Conservation (phyloP, 176 grass and related monocot species). For the Sorghum bicolor region Sorghum_bicolor_NCBIv3 NC_012873.2:1321001-1321500, state of each 20-base stretch:
- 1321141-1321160: slow-evolving; percentile 52
- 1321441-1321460: slow-evolving; percentile 19
- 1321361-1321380: background rate
- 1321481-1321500: slow-evolving; percentile 39
- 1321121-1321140: slow-evolving; percentile 48
- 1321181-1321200: slow-evolving; percentile 59
- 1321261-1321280: slow-evolving; percentile 57
- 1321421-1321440: background rate
- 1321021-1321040: slow-evolving; percentile 53
- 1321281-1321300: slow-evolving; percentile 55
- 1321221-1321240: slow-evolving; percentile 21
- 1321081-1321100: slow-evolving; percentile 50
- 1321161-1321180: slow-evolving; percentile 63
- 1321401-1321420: background rate
- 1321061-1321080: slow-evolving; percentile 54
- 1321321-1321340: slow-evolving; percentile 61
- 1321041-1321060: slow-evolving; percentile 62
- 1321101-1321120: slow-evolving; percentile 35
- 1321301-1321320: slow-evolving; percentile 46
- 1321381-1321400: background rate
- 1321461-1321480: slow-evolving; percentile 46
- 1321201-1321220: slow-evolving; percentile 24
- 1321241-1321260: slow-evolving; percentile 52
- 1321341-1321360: slow-evolving; percentile 48
- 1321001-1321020: slow-evolving; percentile 57